Base-by-base conservation (phyloP, 306 rosid genomes). In the Macrotyloma uniflorum region DNA sequence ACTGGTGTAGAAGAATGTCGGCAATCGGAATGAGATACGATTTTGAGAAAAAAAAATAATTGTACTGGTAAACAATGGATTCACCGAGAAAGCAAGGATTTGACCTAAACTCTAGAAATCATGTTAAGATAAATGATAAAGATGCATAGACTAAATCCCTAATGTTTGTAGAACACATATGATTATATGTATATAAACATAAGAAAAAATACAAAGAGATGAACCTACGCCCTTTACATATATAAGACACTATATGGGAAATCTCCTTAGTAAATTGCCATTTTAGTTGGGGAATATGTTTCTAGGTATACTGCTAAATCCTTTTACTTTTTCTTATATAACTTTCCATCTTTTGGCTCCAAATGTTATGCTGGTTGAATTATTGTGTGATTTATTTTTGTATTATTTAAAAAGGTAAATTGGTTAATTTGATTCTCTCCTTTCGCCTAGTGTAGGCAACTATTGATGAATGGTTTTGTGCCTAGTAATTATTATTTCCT, bases 401-500 rank as follows among this genome's bases (percentile, higher is more conserved):
- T 43, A 33, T 65, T 40, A 74, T 68, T n/a, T 30, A 50, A 42
- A 57, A 40, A 45, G n/a, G 36, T 20, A 16, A 33, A 72, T 42
- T 45, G n/a, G 61, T 63, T 46, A 55, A 63, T 78, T 40, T 70
- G 42, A 58, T 78, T 79, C 32, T 72, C 80, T 70, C 68, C 70
- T 72, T 67, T 59, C 53, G 14, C 50, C 8, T 61, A 33, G 24
- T 45, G 33, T 59, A 35, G 67, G 78, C 22, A 40, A 18, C 24
- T 69, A 28, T 64, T 57, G 73, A 53, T 51, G 50, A 76, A 74
- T 54, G 50, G 43, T 75, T 35, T 67, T 61, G 75, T 43, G 53
- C 71, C 14, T 74, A 79, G 61, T 32, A 70, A 75, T 20, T 67
- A 90, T 92, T 58, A 51, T 70, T 61, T 70, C 75, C 67, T 45